These are phyloP conservation scores for Backusella liffmaniae DNA, from an alignment of 192 early-diverging fungal genomes.

Conservation along the genomic window DNA sequence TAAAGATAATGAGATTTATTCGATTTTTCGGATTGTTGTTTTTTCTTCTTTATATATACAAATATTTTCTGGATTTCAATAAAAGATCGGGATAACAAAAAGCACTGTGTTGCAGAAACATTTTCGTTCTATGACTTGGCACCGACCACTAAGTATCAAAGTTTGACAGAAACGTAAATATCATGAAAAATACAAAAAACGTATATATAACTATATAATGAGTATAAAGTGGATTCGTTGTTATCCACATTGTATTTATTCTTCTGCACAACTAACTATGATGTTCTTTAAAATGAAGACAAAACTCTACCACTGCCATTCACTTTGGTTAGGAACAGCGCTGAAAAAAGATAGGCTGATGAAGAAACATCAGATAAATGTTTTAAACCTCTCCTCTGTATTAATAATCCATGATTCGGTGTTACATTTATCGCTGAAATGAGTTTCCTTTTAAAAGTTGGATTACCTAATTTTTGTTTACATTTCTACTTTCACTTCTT, in stretches of 20 bases:
- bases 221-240: background rate
- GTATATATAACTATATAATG: no score
- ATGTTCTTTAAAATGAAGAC: no score
- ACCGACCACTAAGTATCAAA: background rate
- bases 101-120: background rate
- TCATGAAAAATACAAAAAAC: background rate
- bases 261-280: no score
- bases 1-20: background rate
- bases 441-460: background rate
- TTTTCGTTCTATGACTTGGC: background rate
- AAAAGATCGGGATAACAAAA: background rate
- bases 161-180: background rate
- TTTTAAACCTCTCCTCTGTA: background rate
- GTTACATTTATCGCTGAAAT: background rate
- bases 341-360: background rate
- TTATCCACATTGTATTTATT: no score
- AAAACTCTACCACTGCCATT: background rate
- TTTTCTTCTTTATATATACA: background rate
- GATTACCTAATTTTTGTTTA: background rate
- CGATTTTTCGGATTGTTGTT: background rate
- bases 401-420: background rate
- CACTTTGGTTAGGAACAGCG: background rate
- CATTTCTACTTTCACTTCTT: background rate
- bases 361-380: conserved; percentile 3
- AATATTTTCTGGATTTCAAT: background rate